phyloP scores from a whole-genome alignment of 2,329 filamentous ascomycete genomes.

The Venturia oleaginea region DNA sequence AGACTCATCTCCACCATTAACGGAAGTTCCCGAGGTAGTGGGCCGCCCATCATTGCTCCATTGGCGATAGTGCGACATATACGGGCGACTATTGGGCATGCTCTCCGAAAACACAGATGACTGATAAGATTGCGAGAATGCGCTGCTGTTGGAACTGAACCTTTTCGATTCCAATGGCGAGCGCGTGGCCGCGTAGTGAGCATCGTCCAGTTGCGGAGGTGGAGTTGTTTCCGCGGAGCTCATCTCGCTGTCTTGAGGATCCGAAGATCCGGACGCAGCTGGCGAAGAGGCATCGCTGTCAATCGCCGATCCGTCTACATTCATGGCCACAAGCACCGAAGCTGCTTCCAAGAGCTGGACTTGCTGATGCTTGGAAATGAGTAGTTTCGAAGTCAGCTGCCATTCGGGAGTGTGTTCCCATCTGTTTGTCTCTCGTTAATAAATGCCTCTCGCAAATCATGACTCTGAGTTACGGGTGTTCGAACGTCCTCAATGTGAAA shows the following conservation, averaged over 20 bases:
- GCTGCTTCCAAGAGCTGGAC: slow-evolving; percentile 95
- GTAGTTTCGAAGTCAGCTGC: slow-evolving; percentile 91
- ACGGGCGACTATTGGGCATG: slow-evolving; percentile 41
- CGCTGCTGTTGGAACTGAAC: slow-evolving; percentile 39
- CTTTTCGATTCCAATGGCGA: slow-evolving; percentile 25
- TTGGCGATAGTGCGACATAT: slow-evolving; percentile 56
- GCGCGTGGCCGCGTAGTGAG: neutral
- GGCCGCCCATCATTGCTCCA: slow-evolving; percentile 67
- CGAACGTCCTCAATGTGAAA: slow-evolving; percentile 30
- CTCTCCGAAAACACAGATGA: slow-evolving; percentile 54
- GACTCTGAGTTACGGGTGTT: slow-evolving; percentile 20
- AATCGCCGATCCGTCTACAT: slow-evolving; percentile 48
- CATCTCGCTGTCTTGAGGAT: slow-evolving; percentile 59
- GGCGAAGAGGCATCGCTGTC: slow-evolving; percentile 84
- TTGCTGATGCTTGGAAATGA: slow-evolving; percentile 99
- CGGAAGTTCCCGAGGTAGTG: slow-evolving; percentile 54
- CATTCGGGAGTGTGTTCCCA: slow-evolving; percentile 99
- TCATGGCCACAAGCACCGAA: slow-evolving; percentile 94
- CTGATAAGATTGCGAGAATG: slow-evolving; percentile 69
- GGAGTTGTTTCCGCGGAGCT: slow-evolving; percentile 92
- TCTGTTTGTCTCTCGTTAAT: slow-evolving; percentile 42
- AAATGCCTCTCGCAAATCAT: neutral
- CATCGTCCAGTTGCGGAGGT: slow-evolving; percentile 53
- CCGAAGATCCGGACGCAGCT: slow-evolving; percentile 70
- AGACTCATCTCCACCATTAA: slow-evolving; percentile 57